Conservation (phyloP, 768 basidiomycete genomes). For the Macrolepiota albuminosa region DNA sequence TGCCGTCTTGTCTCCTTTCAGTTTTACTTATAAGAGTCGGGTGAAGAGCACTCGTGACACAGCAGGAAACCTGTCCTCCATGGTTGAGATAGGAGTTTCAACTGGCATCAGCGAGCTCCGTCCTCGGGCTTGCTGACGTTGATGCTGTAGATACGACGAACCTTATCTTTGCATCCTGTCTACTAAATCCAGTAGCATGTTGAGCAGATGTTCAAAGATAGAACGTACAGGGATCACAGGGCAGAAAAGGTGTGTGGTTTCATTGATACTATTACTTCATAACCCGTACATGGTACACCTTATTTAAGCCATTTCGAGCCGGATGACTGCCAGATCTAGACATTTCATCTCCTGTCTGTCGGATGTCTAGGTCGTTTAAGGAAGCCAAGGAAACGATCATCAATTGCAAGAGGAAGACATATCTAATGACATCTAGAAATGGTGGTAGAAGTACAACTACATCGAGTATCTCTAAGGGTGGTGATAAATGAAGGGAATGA, state of each 20-base stretch:
- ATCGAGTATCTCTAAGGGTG: conserved; percentile 5
- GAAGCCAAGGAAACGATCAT: not conserved
- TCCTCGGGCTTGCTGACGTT: too few relatives aligned
- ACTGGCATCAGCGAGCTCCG: not conserved
- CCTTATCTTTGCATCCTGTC: not conserved
- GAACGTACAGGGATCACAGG: not conserved
- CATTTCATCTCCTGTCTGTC: not conserved
- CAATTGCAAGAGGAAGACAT: not conserved
- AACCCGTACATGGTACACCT: too few relatives aligned
- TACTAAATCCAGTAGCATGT: not conserved
- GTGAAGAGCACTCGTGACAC: too few relatives aligned
- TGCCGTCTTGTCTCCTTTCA: not conserved
- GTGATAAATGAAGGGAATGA: not conserved
- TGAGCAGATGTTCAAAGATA: not conserved
- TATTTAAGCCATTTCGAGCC: not conserved
- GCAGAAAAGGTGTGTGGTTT: not conserved
- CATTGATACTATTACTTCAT: not conserved
- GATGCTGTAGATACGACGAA: not conserved
- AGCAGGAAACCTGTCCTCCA: not conserved
- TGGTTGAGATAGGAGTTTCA: not conserved
- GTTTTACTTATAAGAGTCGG: not conserved
- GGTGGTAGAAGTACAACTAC: conserved; percentile 8
- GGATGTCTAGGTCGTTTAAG: not conserved
- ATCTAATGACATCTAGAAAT: not conserved
- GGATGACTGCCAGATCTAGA: too few relatives aligned